These are phyloP conservation scores for Dianthus caryophyllus DNA, from an alignment of 148 eudicot species.

Conservation along the genomic window DNA sequence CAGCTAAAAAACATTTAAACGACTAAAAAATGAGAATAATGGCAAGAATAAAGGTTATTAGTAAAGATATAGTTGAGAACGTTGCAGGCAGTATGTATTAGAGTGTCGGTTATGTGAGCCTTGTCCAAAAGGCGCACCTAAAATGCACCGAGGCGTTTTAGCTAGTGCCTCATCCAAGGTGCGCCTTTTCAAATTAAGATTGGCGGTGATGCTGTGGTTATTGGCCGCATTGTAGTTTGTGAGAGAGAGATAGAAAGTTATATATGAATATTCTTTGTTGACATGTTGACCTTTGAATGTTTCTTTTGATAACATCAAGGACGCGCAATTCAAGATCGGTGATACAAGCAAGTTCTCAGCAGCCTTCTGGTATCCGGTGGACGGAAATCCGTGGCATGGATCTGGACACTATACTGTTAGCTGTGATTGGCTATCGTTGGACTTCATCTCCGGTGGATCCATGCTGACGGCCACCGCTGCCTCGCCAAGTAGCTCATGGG, in stretches of 20 bases:
- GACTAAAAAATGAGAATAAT: too few species aligned
- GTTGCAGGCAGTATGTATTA: too few species aligned
- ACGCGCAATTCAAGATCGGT: constrained; percentile 75
- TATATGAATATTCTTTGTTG: neutral
- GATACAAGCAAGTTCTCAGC: constrained; percentile 70
- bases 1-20: too few species aligned
- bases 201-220: constrained; percentile 1
- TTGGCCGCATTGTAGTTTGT: constrained; percentile 8
- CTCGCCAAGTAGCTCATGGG: constrained; percentile 45
- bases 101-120: too few species aligned
- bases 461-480: constrained; percentile 18
- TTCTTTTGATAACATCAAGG: constrained; percentile 39
- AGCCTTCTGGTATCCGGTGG: constrained; percentile 84
- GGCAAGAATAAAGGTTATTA: too few species aligned
- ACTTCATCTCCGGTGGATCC: constrained; percentile 39
- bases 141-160: too few species aligned
- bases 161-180: too few species aligned
- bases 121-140: too few species aligned
- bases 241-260: neutral
- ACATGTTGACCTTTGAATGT: constrained; percentile 4
- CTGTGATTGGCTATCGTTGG: constrained; percentile 75
- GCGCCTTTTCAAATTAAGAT: too few species aligned
- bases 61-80: too few species aligned
- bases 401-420: constrained; percentile 62
- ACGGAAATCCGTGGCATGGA: constrained; percentile 76